Base-by-base conservation (phyloP, 2,329 filamentous ascomycete genomes). In the Kalmusia sp. region DNA sequence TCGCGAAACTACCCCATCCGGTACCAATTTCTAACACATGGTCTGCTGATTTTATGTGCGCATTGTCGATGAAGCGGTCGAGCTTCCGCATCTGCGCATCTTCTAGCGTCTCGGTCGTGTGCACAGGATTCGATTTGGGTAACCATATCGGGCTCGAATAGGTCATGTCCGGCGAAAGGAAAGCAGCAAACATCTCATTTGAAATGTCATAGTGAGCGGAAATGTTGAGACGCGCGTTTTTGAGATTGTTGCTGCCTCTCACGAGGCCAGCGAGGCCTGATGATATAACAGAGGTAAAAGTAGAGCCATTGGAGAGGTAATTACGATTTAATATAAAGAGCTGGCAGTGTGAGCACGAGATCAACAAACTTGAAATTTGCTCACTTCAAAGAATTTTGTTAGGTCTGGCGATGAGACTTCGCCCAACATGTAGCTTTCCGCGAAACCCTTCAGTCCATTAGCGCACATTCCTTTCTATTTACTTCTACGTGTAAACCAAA, bases 1-100 rank as follows among this genome's bases (percentile, higher is more conserved):
- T 90, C 3, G 88, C 88, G 61, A 92, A 87, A 30, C 84, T 87
- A 1, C 89, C 89, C 89, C 88, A 92, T 11, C 89, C 88, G 2
- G 87, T 90, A 2, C 89, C 89, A 49, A 92, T 91, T 62, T 92
- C 89, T 14, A 92, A 74, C 1, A 92, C 84, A 64, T 90, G 88
- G 57, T 92, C 88, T 1, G 80, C 80, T 0, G 79, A 52, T 57
- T 88, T 86, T 58, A 91, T 84, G 41, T 77, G 82, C 12, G 86
- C 85, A 24, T 86, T 86, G 43, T 84, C 78, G 43, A 92, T 85
- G 67, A 91, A 88, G 6, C 84, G 81, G 54, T 82, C 75, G 12
- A 91, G 75, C 69, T 91, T 91, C 14, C 83, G 84, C 67, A 84
- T 81, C 69, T 91, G 88, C 1, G 89, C 88, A 17, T 82, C 76